phyloP scores from a whole-genome alignment of 768 basidiomycete species.

The Suillus weaverae region DNA sequence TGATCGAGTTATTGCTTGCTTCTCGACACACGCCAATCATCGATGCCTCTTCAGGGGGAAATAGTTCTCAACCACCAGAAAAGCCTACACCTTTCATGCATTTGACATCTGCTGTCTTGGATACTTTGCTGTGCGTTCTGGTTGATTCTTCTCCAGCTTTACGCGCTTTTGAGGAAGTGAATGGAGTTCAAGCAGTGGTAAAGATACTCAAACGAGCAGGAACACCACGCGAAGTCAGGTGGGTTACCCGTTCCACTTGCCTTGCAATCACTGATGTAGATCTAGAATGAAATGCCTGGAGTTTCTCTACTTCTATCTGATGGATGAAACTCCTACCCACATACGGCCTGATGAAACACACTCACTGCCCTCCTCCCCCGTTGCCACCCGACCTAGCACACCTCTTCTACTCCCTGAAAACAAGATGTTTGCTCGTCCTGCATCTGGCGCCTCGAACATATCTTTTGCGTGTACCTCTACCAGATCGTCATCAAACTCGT shows the following conservation, averaged over 20 bases:
- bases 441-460: slow-evolving; percentile 17
- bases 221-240: slow-evolving; percentile 89
- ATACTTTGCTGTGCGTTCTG: slow-evolving; percentile 84
- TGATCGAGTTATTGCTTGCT: slow-evolving; percentile 68
- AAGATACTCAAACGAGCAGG: slow-evolving; percentile 83
- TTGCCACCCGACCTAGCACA: slow-evolving; percentile 25
- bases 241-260: slow-evolving; percentile 51
- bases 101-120: slow-evolving; percentile 75
- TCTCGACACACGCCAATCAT: slow-evolving; percentile 59
- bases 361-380: slow-evolving; percentile 33
- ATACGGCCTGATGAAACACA: slow-evolving; percentile 24
- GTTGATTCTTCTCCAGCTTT: slow-evolving; percentile 80
- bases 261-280: slow-evolving; percentile 7
- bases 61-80: slow-evolving; percentile 22
- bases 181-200: slow-evolving; percentile 82
- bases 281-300: slow-evolving; percentile 93
- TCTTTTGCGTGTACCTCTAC: slow-evolving; percentile 27
- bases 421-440: slow-evolving; percentile 26
- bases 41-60: slow-evolving; percentile 15
- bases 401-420: slow-evolving; percentile 19
- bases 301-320: slow-evolving; percentile 91
- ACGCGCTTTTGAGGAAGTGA: slow-evolving; percentile 73
- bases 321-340: slow-evolving; percentile 64
- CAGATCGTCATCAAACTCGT: slow-evolving; percentile 19
- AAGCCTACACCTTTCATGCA: slow-evolving; percentile 31